Conservation (phyloP, 1,284 basidiomycete species). For the Stygiomarasmius scandens region DNA sequence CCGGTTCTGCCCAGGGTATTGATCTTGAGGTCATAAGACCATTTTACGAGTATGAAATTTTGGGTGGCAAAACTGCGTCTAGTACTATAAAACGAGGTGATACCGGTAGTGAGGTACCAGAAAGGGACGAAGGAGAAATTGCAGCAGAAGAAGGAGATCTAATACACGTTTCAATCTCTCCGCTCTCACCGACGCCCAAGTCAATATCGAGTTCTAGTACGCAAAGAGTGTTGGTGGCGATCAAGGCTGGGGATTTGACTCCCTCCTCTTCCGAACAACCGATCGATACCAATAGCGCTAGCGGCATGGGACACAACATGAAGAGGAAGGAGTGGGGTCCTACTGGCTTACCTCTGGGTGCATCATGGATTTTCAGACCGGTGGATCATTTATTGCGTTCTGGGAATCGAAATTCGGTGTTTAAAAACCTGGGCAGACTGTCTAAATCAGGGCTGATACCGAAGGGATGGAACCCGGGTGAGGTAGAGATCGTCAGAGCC, state of each 20-base stretch:
- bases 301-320: too few relatives aligned
- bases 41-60: conserved; percentile 48
- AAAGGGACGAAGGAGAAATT: conserved; percentile 16
- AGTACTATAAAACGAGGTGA: too few relatives aligned
- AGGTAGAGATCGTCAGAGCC: conserved; percentile 77
- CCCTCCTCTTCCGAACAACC: too few relatives aligned
- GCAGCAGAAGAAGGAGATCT: neutral
- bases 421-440: conserved; percentile 18
- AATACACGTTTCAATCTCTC: conserved; percentile 47
- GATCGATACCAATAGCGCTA: too few relatives aligned
- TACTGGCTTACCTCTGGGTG: conserved; percentile 63
- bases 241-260: neutral
- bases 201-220: conserved; percentile 61
- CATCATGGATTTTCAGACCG: conserved; percentile 76
- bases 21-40: conserved; percentile 57
- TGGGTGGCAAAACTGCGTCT: too few relatives aligned
- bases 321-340: conserved; percentile 6
- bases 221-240: conserved; percentile 47
- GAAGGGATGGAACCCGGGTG: conserved; percentile 76
- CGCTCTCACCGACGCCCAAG: conserved; percentile 46
- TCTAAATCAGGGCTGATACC: conserved; percentile 50
- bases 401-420: conserved; percentile 74
- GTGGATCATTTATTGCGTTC: conserved; percentile 85
- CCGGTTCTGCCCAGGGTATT: conserved; percentile 41
- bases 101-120: too few relatives aligned